Conservation (phyloP, 1,284 basidiomycete species). For the Kwoniella shivajii region DNA sequence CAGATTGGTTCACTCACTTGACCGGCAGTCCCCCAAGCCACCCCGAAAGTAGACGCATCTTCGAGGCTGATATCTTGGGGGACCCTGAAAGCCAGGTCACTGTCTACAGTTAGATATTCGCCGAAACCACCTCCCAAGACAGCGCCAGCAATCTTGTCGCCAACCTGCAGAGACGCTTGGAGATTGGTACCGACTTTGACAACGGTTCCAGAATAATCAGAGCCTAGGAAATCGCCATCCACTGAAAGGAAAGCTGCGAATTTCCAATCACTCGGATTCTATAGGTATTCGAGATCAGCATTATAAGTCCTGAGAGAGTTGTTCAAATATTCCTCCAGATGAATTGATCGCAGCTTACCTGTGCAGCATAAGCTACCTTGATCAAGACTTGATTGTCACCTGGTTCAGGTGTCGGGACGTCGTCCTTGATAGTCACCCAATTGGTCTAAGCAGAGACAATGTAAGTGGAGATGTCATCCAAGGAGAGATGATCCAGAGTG, state of each 20-base stretch:
- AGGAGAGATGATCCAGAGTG: background rate
- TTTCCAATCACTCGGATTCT: slow-evolving; percentile 51
- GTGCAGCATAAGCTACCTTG: slow-evolving; percentile 48
- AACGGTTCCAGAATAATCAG: slow-evolving; percentile 58
- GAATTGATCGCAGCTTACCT: slow-evolving; percentile 20
- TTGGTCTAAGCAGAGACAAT: background rate
- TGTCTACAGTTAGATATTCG: slow-evolving; percentile 51
- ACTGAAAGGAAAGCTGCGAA: slow-evolving; percentile 35
- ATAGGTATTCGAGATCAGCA: background rate
- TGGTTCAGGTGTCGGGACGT: slow-evolving; percentile 36
- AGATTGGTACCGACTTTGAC: slow-evolving; percentile 52
- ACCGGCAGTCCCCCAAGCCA: slow-evolving; percentile 52
- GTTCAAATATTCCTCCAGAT: background rate
- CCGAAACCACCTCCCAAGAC: slow-evolving; percentile 56
- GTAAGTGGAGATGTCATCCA: background rate
- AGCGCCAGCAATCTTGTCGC: slow-evolving; percentile 57
- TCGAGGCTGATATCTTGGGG: slow-evolving; percentile 40
- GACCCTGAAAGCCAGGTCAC: slow-evolving; percentile 32
- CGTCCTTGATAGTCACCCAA: slow-evolving; percentile 25
- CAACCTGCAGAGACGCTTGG: slow-evolving; percentile 47
- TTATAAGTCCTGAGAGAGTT: no score
- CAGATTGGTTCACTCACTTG: slow-evolving; percentile 29
- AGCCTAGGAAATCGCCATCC: slow-evolving; percentile 53
- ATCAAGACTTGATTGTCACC: slow-evolving; percentile 47
- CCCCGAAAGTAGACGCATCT: slow-evolving; percentile 55